Conservation (phyloP, 257 asterid species). For the Fraxinus excelsior region DNA sequence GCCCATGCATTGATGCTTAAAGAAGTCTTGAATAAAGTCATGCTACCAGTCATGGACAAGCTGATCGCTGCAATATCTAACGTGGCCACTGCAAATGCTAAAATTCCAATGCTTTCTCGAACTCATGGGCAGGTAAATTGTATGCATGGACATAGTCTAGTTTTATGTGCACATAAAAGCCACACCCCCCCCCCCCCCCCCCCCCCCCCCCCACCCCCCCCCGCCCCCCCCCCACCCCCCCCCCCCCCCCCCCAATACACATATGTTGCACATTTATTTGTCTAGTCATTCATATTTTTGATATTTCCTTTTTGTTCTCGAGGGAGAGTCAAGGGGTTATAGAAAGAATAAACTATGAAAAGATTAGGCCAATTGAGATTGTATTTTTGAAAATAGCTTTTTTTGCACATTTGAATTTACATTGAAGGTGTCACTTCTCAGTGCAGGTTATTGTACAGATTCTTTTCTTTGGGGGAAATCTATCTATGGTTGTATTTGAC, state of each 20-base stretch:
- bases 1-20: slow-evolving; percentile 56
- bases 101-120: slow-evolving; percentile 55
- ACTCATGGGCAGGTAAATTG: slow-evolving; percentile 55
- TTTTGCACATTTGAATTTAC: neutral
- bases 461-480: neutral
- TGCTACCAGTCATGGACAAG: slow-evolving; percentile 47
- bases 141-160: neutral
- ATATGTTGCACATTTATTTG: neutral
- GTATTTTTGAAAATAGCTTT: neutral
- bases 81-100: slow-evolving; percentile 41
- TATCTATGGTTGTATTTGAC: too few relatives aligned
- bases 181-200: neutral
- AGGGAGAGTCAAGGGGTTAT: neutral
- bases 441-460: neutral
- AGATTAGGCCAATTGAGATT: neutral
- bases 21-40: slow-evolving; percentile 38
- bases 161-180: neutral
- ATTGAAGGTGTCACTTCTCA: neutral
- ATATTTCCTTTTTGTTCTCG: neutral
- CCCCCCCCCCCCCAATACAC: neutral
- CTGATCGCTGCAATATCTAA: slow-evolving; percentile 35
- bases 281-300: neutral
- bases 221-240: neutral
- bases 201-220: neutral
- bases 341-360: neutral